A percentile compares a stretch with the other conserved stretches of the same genome.
Conservation (phyloP, 2,329 filamentous ascomycete genomes). For the Cladobotryum mycophilum region DNA sequence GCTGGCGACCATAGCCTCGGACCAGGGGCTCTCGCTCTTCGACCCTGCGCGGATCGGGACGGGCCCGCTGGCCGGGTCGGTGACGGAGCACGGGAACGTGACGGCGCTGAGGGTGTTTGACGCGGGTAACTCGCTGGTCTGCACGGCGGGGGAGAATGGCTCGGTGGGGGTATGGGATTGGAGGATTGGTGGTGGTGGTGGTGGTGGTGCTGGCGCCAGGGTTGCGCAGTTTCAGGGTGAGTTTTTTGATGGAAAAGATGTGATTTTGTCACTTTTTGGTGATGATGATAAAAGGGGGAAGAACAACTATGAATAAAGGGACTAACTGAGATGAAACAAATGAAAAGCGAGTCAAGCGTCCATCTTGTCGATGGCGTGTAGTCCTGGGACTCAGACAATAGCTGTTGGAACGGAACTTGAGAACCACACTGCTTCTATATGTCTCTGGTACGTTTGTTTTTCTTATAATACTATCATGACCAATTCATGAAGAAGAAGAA, state of each 20-base stretch:
- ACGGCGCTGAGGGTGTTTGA: slow-evolving; percentile 56
- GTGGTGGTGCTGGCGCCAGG: slow-evolving; percentile 25
- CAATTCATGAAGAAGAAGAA: not conserved
- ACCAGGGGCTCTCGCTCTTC: slow-evolving; percentile 63
- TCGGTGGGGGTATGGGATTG: slow-evolving; percentile 61
- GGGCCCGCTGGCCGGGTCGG: slow-evolving; percentile 40
- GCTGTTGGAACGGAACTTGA: slow-evolving; percentile 69
- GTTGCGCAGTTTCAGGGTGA: slow-evolving; percentile 42
- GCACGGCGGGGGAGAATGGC: slow-evolving; percentile 68
- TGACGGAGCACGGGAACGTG: slow-evolving; percentile 54
- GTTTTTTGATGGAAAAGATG: slow-evolving; percentile 20
- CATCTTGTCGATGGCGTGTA: slow-evolving; percentile 61
- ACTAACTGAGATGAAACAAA: not conserved
- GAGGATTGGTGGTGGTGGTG: slow-evolving; percentile 34
- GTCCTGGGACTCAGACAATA: slow-evolving; percentile 49
- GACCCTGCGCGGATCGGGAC: slow-evolving; percentile 50
- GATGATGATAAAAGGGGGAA: not conserved
- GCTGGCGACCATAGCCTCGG: slow-evolving; percentile 60
- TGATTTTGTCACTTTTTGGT: not conserved
- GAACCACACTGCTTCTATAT: slow-evolving; percentile 54
- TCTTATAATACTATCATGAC: slow-evolving; percentile 9
- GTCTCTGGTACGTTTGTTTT: slow-evolving; percentile 51
- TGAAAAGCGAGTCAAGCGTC: slow-evolving; percentile 38
- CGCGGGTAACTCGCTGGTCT: slow-evolving; percentile 46
- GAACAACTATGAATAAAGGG: not conserved